Percentiles rank a stretch among this genome's conserved stretches.
Evolutionary conservation across 2,329 filamentous ascomycete genomes (phyloP).

Genomic region (Trichoderma arundinaceum): DNA sequence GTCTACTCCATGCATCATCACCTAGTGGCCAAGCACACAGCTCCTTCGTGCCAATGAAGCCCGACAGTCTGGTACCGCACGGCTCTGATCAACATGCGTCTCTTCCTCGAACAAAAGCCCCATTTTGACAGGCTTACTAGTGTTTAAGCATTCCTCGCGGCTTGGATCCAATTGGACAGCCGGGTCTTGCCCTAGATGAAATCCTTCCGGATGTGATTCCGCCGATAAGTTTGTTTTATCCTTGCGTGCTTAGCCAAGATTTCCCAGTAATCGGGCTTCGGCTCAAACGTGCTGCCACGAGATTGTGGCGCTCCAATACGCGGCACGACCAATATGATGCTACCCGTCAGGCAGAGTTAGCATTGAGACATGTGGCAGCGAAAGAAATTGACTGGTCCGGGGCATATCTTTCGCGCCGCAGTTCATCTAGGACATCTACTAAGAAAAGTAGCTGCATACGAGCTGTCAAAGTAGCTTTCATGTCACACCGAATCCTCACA

Average conservation of each 20-base stretch:
- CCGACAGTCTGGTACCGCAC: constrained; percentile 25
- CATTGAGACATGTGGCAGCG: background rate
- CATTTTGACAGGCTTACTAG: background rate
- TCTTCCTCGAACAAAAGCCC: background rate
- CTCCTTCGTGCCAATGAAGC: constrained; percentile 12
- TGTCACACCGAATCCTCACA: background rate
- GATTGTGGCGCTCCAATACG: constrained; percentile 18
- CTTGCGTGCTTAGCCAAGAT: constrained; percentile 3
- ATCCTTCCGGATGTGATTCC: constrained; percentile 21
- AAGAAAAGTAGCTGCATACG: background rate
- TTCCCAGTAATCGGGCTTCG: background rate
- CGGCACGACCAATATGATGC: background rate
- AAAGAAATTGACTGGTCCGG: background rate
- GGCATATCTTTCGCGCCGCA: background rate
- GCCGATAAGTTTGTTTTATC: background rate
- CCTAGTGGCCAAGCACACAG: background rate
- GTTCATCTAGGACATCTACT: background rate
- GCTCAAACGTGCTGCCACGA: constrained; percentile 2
- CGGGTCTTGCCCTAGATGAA: constrained; percentile 5
- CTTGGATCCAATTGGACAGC: constrained; percentile 23
- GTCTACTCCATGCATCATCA: background rate
- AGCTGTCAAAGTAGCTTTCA: background rate
- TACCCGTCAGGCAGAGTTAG: background rate
- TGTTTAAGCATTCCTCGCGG: background rate
- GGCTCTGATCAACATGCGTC: background rate